phyloP scores from a whole-genome alignment of 73 alveolate species.

The Breviolum minutum region DNA sequence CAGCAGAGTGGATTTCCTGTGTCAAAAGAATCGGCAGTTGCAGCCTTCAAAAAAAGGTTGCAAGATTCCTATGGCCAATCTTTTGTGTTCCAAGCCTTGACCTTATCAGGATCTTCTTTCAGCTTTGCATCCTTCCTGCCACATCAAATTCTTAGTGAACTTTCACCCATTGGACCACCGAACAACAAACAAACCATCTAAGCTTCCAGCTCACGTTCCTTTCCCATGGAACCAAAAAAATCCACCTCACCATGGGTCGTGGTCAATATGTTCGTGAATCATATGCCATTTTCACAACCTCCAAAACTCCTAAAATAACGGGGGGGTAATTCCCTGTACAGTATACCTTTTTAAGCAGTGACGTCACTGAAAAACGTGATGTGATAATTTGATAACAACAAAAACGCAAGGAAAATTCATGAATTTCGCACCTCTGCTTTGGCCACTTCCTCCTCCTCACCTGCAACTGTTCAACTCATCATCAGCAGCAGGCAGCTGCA shows the following conservation, averaged over 20 bases:
- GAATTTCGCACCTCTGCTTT: conserved; percentile 36
- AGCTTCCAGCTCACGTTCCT: conserved; percentile 43
- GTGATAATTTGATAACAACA: no score
- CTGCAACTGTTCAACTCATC: background rate
- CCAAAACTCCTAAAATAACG: background rate
- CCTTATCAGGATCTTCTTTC: conserved; percentile 76
- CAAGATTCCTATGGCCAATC: background rate
- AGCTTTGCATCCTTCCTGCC: conserved; percentile 64
- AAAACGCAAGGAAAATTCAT: background rate
- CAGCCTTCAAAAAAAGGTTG: background rate
- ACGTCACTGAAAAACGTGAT: no score
- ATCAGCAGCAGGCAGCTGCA: no score
- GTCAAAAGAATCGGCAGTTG: background rate
- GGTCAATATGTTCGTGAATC: background rate
- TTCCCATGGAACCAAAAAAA: conserved; percentile 82
- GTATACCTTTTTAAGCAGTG: no score
- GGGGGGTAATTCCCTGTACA: no score
- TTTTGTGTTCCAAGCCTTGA: background rate
- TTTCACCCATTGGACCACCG: background rate
- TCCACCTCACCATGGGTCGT: conserved; percentile 3
- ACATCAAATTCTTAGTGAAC: background rate
- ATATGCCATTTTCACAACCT: background rate
- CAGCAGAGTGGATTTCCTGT: background rate
- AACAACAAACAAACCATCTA: background rate
- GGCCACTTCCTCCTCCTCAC: conserved; percentile 32